Conservation (phyloP, 139 green algal genomes). For the Astrephomene gubernaculifera region DNA sequence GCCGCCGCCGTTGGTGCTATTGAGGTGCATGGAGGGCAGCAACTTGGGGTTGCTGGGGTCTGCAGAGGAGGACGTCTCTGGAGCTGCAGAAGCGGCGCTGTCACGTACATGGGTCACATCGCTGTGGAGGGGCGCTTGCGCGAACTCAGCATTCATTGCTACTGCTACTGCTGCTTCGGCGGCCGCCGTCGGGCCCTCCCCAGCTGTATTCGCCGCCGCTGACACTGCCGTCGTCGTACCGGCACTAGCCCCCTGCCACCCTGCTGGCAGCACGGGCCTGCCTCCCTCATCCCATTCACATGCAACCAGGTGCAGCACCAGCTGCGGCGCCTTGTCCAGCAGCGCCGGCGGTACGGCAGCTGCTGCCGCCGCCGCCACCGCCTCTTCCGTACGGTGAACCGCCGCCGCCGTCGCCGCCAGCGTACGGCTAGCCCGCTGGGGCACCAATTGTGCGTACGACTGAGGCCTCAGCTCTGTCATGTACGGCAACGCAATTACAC, state of each 20-base stretch:
- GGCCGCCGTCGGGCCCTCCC: background rate
- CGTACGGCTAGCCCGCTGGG: too few relatives aligned
- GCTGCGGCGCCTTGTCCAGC: conserved; percentile 25
- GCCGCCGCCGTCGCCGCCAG: background rate
- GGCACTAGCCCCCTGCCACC: background rate
- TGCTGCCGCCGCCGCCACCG: background rate
- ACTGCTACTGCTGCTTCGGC: too few relatives aligned
- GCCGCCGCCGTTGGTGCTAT: background rate
- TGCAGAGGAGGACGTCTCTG: background rate
- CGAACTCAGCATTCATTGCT: too few relatives aligned
- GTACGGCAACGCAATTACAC: background rate
- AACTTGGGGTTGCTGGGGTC: background rate
- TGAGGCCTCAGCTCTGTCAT: background rate
- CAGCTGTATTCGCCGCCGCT: background rate
- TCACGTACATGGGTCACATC: too few relatives aligned
- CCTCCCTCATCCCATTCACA: background rate
- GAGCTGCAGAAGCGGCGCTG: background rate
- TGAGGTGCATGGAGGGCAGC: background rate
- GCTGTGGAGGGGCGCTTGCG: too few relatives aligned
- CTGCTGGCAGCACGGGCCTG: background rate
- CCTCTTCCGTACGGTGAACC: too few relatives aligned
- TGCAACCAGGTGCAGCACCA: conserved; percentile 4
- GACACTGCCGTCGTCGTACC: background rate
- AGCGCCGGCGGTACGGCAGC: background rate
- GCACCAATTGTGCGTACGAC: background rate